These are phyloP conservation scores for Arabidopsis lyrata DNA, from an alignment of 441 rosid genomes.

Conservation along the genomic window DNA sequence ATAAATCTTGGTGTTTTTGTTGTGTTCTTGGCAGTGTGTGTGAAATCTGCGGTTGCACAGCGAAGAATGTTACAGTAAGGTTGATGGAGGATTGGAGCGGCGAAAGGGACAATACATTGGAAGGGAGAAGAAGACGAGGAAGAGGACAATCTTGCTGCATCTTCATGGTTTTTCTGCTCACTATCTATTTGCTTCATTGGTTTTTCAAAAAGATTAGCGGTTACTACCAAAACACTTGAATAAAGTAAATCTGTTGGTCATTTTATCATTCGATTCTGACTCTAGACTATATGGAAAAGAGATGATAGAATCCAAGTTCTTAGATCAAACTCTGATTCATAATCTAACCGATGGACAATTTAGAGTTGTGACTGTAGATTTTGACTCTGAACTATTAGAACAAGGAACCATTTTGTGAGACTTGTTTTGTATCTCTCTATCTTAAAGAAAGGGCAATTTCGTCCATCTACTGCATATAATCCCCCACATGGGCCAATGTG, in stretches of 20 bases:
- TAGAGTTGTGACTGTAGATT: background rate
- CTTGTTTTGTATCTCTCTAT: background rate
- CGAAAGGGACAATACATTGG: constrained; percentile 23
- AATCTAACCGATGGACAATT: background rate
- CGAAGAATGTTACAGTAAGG: constrained; percentile 37
- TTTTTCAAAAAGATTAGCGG: constrained; percentile 20
- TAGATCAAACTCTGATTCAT: constrained; percentile 9
- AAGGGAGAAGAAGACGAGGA: constrained; percentile 39
- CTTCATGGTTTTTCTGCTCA: constrained; percentile 34
- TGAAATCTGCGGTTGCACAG: constrained; percentile 41
- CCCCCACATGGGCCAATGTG: background rate
- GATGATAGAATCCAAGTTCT: constrained; percentile 9
- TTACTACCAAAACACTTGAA: constrained; percentile 12
- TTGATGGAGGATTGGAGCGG: constrained; percentile 31
- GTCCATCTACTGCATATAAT: background rate
- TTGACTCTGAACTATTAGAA: background rate
- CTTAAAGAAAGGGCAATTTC: background rate
- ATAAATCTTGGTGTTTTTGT: background rate
- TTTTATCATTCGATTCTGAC: constrained; percentile 4
- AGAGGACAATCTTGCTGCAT: constrained; percentile 42
- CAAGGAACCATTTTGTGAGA: constrained; percentile 7
- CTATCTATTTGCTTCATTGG: constrained; percentile 40
- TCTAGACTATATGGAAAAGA: background rate
- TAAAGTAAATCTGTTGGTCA: constrained; percentile 9
- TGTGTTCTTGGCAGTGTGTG: constrained; percentile 39